phyloP scores from a whole-genome alignment of 768 basidiomycete species.

The Lactifluus echinatus region DNA sequence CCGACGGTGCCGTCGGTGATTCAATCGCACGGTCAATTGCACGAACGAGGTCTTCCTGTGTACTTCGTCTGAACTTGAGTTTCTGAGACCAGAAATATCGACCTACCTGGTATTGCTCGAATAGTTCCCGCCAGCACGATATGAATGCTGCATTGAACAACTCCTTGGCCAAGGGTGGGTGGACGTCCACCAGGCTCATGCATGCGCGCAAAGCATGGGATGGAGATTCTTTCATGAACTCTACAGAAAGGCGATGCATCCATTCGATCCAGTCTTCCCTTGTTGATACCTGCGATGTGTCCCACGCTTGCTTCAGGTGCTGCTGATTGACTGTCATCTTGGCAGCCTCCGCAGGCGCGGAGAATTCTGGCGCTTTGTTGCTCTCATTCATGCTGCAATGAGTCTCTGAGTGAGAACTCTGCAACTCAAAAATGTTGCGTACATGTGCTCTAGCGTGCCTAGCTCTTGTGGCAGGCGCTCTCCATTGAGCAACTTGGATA shows the following conservation, averaged over 20 bases:
- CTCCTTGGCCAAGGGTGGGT: slow-evolving; percentile 86
- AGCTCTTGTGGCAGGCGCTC: slow-evolving; percentile 87
- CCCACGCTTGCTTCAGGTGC: slow-evolving; percentile 96
- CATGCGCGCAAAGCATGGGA: slow-evolving; percentile 97
- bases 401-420: not conserved
- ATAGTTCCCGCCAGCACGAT: slow-evolving; percentile 94
- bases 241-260: slow-evolving; percentile 87
- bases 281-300: slow-evolving; percentile 64
- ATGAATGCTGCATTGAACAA: slow-evolving; percentile 97
- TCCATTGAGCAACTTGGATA: slow-evolving; percentile 82
- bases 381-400: slow-evolving; percentile 44
- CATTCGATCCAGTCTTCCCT: slow-evolving; percentile 91
- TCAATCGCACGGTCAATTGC: slow-evolving; percentile 83
- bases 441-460: slow-evolving; percentile 61
- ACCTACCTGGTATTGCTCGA: slow-evolving; percentile 89
- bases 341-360: slow-evolving; percentile 70
- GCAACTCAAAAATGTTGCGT: slow-evolving; percentile 23
- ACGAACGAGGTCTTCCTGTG: slow-evolving; percentile 87
- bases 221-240: slow-evolving; percentile 97
- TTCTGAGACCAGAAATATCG: not conserved
- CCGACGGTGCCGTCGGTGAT: slow-evolving; percentile 67
- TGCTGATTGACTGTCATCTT: slow-evolving; percentile 95
- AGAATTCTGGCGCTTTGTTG: slow-evolving; percentile 57
- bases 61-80: not conserved
- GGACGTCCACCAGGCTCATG: slow-evolving; percentile 86